Conservation (phyloP, 2,329 filamentous ascomycete species). For the Verticillium alfalfae region DNA sequence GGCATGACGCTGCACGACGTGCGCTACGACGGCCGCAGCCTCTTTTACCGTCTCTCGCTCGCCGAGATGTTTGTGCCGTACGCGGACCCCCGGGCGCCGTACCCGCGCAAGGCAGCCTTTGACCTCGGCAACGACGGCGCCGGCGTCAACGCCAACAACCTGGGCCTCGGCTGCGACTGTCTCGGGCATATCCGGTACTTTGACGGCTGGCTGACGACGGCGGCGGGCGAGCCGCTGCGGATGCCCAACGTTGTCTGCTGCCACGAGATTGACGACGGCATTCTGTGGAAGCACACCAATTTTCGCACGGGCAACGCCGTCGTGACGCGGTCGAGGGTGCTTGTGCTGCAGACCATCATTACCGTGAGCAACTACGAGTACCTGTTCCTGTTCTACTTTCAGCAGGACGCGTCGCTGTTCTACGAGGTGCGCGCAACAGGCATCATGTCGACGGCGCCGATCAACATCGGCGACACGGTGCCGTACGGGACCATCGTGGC, state of each 20-base stretch:
- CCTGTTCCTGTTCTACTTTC: conserved; percentile 37
- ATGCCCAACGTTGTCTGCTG: conserved; percentile 28
- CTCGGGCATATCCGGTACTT: conserved; percentile 54
- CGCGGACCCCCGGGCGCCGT: conserved; percentile 57
- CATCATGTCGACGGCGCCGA: conserved; percentile 38
- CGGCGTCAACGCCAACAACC: conserved; percentile 60
- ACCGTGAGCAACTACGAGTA: conserved; percentile 64
- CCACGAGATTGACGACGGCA: conserved; percentile 45
- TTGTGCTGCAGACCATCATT: conserved; percentile 60
- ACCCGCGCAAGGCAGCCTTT: conserved; percentile 63
- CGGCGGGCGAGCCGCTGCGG: conserved; percentile 20
- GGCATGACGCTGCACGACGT: conserved; percentile 66
- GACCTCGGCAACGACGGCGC: conserved; percentile 65
- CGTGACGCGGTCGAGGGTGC: conserved; percentile 50
- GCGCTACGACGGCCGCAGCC: conserved; percentile 56
- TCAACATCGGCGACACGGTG: conserved; percentile 45
- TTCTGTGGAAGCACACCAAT: conserved; percentile 61
- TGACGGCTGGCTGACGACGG: conserved; percentile 24
- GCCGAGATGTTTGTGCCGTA: conserved; percentile 70
- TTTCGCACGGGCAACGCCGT: conserved; percentile 54
- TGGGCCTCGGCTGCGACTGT: conserved; percentile 62
- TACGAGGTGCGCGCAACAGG: conserved; percentile 32
- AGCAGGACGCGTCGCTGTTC: conserved; percentile 41
- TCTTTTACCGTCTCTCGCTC: conserved; percentile 64
- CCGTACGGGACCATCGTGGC: conserved; percentile 60